These are phyloP conservation scores for Mucor saturninus DNA, from an alignment of 371 early-diverging fungal species.

Conservation along the genomic window DNA sequence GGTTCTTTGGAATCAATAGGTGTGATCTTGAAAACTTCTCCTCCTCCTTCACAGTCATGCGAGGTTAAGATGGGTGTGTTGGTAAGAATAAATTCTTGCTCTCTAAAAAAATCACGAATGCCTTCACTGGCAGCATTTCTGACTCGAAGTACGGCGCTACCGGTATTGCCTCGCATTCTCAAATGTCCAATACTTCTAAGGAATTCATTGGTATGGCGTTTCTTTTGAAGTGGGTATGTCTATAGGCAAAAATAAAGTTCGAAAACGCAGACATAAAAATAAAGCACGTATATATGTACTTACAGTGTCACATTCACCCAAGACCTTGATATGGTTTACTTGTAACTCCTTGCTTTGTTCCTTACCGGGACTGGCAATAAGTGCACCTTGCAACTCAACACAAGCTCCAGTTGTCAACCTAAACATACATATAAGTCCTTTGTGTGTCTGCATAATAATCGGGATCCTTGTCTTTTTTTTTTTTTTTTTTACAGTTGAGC, in stretches of 20 bases:
- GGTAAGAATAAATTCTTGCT: conserved; percentile 77
- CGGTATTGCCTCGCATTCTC: conserved; percentile 79
- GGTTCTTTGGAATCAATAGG: conserved; percentile 36
- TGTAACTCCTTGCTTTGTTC: conserved; percentile 79
- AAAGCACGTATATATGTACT: not conserved
- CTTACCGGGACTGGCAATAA: conserved; percentile 72
- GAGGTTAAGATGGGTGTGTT: conserved; percentile 88
- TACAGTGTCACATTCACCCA: conserved; percentile 75
- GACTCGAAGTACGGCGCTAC: conserved; percentile 73
- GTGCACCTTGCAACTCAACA: conserved; percentile 66
- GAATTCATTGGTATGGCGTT: conserved; percentile 79
- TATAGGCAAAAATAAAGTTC: conserved; percentile 22
- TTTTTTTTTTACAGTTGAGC: conserved; percentile 53
- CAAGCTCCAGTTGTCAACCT: conserved; percentile 76
- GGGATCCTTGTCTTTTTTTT: too few species aligned
- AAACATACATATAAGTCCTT: not conserved
- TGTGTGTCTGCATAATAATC: too few species aligned
- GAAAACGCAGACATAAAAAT: too few species aligned
- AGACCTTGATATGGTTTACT: conserved; percentile 56
- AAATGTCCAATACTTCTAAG: conserved; percentile 81
- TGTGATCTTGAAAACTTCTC: conserved; percentile 79
- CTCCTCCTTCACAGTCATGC: conserved; percentile 95
- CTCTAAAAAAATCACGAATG: conserved; percentile 75
- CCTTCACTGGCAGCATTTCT: conserved; percentile 70
- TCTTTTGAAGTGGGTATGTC: conserved; percentile 91